These are phyloP conservation scores for Termitomyces sp. DNA, from an alignment of 768 basidiomycete species.

Conservation along the genomic window DNA sequence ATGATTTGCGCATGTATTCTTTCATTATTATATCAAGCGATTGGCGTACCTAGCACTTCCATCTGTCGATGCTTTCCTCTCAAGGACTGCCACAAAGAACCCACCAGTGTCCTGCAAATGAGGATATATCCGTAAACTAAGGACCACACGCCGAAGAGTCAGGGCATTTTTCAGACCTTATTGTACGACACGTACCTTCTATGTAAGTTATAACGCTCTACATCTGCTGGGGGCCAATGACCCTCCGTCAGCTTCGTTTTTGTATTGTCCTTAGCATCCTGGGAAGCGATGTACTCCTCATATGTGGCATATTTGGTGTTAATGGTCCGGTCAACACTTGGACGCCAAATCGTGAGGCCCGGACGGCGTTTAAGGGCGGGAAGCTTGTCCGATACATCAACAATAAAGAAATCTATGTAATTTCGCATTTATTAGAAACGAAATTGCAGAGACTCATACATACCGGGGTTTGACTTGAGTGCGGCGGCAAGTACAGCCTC, in stretches of 20 bases:
- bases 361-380: slow-evolving; percentile 70
- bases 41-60: slow-evolving; percentile 13
- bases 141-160: not conserved
- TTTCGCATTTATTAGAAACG: not conserved
- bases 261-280: slow-evolving; percentile 43
- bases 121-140: slow-evolving; percentile 85
- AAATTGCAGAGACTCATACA: slow-evolving; percentile 2
- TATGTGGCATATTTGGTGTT: slow-evolving; percentile 52
- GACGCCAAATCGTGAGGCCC: slow-evolving; percentile 75
- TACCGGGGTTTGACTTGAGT: slow-evolving; percentile 64
- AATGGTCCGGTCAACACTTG: slow-evolving; percentile 53
- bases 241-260: slow-evolving; percentile 63
- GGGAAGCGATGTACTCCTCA: slow-evolving; percentile 47
- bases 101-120: slow-evolving; percentile 96
- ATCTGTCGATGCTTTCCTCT: slow-evolving; percentile 31
- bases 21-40: not conserved
- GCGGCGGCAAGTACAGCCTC: slow-evolving; percentile 92
- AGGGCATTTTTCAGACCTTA: not conserved
- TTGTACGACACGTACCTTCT: slow-evolving; percentile 48
- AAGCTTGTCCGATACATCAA: slow-evolving; percentile 70
- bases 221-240: slow-evolving; percentile 78
- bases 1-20: not conserved
- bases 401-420: slow-evolving; percentile 60
- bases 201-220: slow-evolving; percentile 51
- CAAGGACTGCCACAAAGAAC: slow-evolving; percentile 92